Base-by-base conservation (phyloP, 345 rosid species). In the Camelina laxa region DNA sequence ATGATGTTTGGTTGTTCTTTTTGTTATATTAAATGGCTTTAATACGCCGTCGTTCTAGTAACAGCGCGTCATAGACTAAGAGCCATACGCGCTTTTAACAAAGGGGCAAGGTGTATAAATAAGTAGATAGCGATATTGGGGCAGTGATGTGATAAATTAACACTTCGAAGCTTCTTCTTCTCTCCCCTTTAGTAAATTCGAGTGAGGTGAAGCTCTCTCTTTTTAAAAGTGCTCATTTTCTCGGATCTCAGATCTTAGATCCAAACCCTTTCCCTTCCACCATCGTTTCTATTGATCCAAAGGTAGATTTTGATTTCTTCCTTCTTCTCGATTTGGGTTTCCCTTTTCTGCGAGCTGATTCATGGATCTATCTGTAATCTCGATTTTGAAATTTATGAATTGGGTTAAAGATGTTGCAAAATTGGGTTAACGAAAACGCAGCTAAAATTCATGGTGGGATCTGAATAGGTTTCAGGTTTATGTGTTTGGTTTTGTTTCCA, bases 241-340 rank as follows among this genome's bases (percentile, higher is more conserved):
- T 77, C 73, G 81, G 81, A 72, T 78, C 81, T 78, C 24, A 78
- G 81, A 78, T 78, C 81, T 78, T 78, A 73, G 81, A 78, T 78
- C 74, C 73, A 69, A 50, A 58, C 30, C 36, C 39, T 3, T 24
- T 3, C 4, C 27, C 27, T n/a, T n/a, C 27, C 27, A 0, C 4
- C 44, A 10, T 71, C 59, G 4, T 39, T 59, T 12, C 60, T 53
- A 58, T 59, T 77, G 24, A 72, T 72, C 73, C 58, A 54, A 27
- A 67, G 81, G 74, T 78, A 54, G 31, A 45, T 78, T 27, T 75
- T 65, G 10, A 14, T 61, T 60, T 22, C 56, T 47, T 68, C 39
- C 70, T 27, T 36, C 51, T n/a, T 60, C 42, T 67, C 33, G 36
- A 27, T 50, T 62, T 39, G 38, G 53, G 41, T 59, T 71, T 71